These are phyloP conservation scores for Elsinoe batatas DNA, from an alignment of 2,329 filamentous ascomycete species.

Conservation along the genomic window DNA sequence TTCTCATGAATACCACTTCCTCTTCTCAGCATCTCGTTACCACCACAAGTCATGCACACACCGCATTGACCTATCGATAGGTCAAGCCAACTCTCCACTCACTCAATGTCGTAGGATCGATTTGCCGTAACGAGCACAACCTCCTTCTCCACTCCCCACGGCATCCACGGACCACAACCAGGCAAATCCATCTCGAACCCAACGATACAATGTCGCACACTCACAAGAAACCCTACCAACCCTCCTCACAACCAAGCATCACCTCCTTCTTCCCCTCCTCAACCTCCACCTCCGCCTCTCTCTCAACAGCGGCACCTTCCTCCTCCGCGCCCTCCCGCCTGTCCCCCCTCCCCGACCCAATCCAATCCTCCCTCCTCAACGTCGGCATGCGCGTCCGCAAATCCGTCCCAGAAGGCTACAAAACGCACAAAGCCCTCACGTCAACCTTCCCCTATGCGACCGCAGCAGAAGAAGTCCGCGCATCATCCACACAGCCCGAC, in stretches of 20 bases:
- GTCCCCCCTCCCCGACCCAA: conserved; percentile 49
- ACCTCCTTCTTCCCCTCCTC: conserved; percentile 31
- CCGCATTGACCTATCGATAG: background rate
- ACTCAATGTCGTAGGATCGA: background rate
- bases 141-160: background rate
- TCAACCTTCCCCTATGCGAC: conserved; percentile 12
- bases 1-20: background rate
- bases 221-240: conserved; percentile 37
- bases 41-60: conserved; percentile 3
- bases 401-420: conserved; percentile 87
- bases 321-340: conserved; percentile 17
- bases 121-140: background rate
- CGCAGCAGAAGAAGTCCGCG: background rate
- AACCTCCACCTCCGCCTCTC: conserved; percentile 15
- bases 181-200: background rate
- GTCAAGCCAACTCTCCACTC: background rate
- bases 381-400: conserved; percentile 95
- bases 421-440: conserved; percentile 49
- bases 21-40: background rate
- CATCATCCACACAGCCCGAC: background rate
- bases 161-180: background rate
- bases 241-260: conserved; percentile 33
- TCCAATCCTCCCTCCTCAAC: conserved; percentile 75
- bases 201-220: conserved; percentile 19
- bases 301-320: background rate